Percentiles rank a stretch among this genome's conserved stretches.
Evolutionary conservation across 306 rosid species (phyloP).

Genomic region (Ormosia semicastrata): DNA sequence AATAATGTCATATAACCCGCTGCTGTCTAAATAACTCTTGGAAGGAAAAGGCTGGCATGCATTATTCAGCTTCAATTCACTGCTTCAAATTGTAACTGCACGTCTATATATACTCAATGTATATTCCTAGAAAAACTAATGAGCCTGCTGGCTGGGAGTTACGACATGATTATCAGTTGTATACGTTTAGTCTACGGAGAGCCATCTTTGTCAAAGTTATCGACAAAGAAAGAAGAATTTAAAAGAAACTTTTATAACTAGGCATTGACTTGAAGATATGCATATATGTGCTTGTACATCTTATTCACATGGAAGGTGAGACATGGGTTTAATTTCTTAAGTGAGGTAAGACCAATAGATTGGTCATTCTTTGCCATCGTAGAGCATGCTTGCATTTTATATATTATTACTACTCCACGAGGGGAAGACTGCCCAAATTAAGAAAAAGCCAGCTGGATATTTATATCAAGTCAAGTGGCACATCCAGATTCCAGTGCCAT

Average conservation of each 20-base stretch:
- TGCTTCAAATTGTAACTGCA: not conserved
- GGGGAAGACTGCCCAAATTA: not conserved
- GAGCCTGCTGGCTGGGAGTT: not conserved
- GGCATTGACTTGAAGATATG: conserved; percentile 28
- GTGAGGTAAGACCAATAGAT: not conserved
- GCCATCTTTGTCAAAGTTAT: conserved; percentile 17
- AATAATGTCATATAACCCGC: not conserved
- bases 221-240: conserved; percentile 19
- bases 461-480: conserved; percentile 2
- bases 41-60: not conserved
- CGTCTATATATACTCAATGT: not conserved
- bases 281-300: not conserved
- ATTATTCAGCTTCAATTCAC: not conserved
- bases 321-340: conserved; percentile 21
- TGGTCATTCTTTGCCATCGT: not conserved
- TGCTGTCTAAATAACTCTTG: not conserved
- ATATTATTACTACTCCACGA: not conserved
- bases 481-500: not conserved
- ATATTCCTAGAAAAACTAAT: not conserved
- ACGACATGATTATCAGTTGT: not conserved
- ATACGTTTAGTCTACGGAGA: not conserved
- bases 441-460: conserved; percentile 9
- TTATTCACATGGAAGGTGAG: conserved; percentile 23
- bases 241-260: not conserved
- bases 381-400: not conserved